These are phyloP conservation scores for Blastobotrys aristatus DNA, from an alignment of 1,139 yeast species.

Conservation along the genomic window DNA sequence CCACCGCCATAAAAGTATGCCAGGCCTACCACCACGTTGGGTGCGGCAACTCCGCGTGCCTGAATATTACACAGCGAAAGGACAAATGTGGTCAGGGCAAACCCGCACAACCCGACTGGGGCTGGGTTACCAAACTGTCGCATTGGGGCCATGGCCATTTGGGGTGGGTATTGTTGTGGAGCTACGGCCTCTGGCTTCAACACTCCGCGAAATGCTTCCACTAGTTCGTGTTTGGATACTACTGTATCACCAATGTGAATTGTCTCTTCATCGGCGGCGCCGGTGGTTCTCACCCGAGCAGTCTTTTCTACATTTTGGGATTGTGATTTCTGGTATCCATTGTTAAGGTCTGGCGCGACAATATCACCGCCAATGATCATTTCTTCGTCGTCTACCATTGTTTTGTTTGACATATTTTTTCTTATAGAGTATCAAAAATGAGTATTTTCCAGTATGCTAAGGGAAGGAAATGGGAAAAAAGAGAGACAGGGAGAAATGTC, in stretches of 20 bases:
- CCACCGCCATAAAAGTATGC: constrained; percentile 87
- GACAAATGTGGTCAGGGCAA: constrained; percentile 80
- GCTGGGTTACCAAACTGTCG: constrained; percentile 82
- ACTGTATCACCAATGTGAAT: constrained; percentile 67
- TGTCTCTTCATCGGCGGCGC: constrained; percentile 45
- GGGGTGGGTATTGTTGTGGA: constrained; percentile 22
- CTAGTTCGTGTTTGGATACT: constrained; percentile 56
- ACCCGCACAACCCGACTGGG: constrained; percentile 77
- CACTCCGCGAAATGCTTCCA: constrained; percentile 66
- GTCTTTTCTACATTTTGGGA: constrained; percentile 11
- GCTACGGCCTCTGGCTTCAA: constrained; percentile 41
- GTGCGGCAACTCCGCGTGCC: constrained; percentile 51
- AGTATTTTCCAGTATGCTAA: too few relatives aligned
- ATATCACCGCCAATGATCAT: constrained; percentile 15
- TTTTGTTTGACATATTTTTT: too few relatives aligned
- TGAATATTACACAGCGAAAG: constrained; percentile 58
- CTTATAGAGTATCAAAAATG: too few relatives aligned
- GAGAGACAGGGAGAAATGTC: too few relatives aligned
- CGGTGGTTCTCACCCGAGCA: constrained; percentile 1
- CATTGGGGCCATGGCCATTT: constrained; percentile 35
- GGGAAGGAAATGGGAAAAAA: too few relatives aligned
- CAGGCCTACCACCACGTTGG: constrained; percentile 60
- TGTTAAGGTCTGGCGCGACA: constrained; percentile 12
- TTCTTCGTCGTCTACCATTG: constrained; percentile 15
- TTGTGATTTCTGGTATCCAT: background rate